Base-by-base conservation (phyloP, 179 eudicot species). In the Beta macrorhiza region DNA sequence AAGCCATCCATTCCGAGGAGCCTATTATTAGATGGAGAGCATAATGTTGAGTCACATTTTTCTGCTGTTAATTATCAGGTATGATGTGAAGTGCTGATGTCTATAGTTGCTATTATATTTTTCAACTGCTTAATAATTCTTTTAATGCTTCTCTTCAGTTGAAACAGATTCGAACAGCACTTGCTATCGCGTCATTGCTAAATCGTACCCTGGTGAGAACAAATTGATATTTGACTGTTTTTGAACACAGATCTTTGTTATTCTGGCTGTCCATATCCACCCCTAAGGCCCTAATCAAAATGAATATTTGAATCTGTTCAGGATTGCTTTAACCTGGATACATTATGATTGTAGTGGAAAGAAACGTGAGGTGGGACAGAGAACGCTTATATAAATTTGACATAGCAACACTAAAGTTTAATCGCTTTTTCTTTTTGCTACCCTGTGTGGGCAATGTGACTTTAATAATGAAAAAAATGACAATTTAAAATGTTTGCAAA, bases 101-200 rank as follows among this genome's bases (percentile, higher is more conserved):
- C 52, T 61, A n/a, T 32, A 14, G 51, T 61, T 58, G 70, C 62
- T 51, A 25, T 51, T 57, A 17, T 22, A 17, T 78, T 32, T 78
- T 63, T 16, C 70, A 72, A 65, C 7, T 65, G 20, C 71, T 62
- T 79, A 65, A 56, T 74, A 12, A 10, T 45, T 68, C 44, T 67
- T 42, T 53, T 8, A 58, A 83, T 77, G 74, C 64, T 80, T 76
- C 49, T 83, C 72, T 79, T 77, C 94, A 94, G 99, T 87, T 91
- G 44, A 94, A 96, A 85, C 99, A 94, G 88, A 96, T 96, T 87
- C 89, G 97, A 80, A 92, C 94, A 72, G 99, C 98, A 79, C 97
- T 96, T 82, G 97, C 99, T 78, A 87, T 96, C 80, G 93, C 98
- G 65, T 90, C 93, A 72, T 78, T 96, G 83, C 84, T 94, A 85